These are phyloP conservation scores for Erodium texanum DNA, from an alignment of 441 rosid genomes.

Conservation along the genomic window DNA sequence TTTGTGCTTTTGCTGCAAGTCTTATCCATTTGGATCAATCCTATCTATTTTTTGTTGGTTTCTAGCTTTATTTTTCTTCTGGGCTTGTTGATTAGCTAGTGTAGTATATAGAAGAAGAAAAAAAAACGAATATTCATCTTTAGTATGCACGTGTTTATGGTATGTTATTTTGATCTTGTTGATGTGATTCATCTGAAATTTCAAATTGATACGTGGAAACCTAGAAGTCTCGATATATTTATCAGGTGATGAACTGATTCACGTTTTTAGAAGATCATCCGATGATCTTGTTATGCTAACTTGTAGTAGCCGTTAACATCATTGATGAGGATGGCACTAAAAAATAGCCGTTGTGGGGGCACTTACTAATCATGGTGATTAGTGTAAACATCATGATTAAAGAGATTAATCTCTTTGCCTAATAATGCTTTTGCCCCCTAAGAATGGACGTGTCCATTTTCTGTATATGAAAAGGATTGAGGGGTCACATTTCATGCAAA, in stretches of 20 bases:
- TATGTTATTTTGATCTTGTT: not conserved
- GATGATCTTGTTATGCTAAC: too few species aligned
- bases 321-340: not conserved
- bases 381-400: not conserved
- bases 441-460: not conserved
- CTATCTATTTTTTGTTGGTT: not conserved
- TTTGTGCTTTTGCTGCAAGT: too few species aligned
- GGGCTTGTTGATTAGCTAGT: not conserved
- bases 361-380: not conserved
- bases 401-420: not conserved
- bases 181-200: too few species aligned
- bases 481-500: not conserved
- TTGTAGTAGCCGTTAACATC: too few species aligned
- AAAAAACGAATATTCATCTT: too few species aligned
- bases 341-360: not conserved
- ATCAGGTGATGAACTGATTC: too few species aligned
- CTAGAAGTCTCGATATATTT: too few species aligned
- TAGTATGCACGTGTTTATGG: too few species aligned
- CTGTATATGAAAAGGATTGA: not conserved
- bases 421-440: not conserved
- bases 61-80: not conserved
- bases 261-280: too few species aligned
- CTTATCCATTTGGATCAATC: not conserved
- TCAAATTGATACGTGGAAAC: too few species aligned
- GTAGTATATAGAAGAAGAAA: not conserved